These are phyloP conservation scores for Kodamaea fungicola DNA, from an alignment of 1,139 yeast genomes.

Conservation along the genomic window DNA sequence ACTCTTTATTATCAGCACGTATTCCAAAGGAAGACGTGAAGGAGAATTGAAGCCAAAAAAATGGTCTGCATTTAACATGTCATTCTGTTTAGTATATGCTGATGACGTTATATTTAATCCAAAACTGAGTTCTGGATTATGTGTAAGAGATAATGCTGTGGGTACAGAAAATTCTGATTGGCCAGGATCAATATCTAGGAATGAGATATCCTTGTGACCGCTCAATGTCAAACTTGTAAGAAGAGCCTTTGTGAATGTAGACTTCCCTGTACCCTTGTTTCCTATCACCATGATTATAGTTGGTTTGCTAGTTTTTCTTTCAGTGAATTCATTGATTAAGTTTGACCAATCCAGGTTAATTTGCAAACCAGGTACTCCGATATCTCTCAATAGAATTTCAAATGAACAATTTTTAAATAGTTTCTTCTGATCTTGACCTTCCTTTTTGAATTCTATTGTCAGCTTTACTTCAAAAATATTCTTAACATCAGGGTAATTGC, in stretches of 20 bases:
- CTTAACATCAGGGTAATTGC: slow-evolving; percentile 49
- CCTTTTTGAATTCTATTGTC: slow-evolving; percentile 12
- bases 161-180: slow-evolving; percentile 81
- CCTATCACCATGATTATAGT: slow-evolving; percentile 33
- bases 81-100: slow-evolving; percentile 8
- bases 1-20: slow-evolving; percentile 42
- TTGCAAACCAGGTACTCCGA: slow-evolving; percentile 23
- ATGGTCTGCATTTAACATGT: slow-evolving; percentile 17
- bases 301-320: slow-evolving; percentile 8
- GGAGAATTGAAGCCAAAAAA: slow-evolving; percentile 76
- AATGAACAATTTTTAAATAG: slow-evolving; percentile 27
- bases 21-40: slow-evolving; percentile 61
- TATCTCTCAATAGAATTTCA: slow-evolving; percentile 31
- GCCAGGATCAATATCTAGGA: slow-evolving; percentile 86
- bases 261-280: slow-evolving; percentile 77
- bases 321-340: slow-evolving; percentile 8
- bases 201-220: slow-evolving; percentile 25
- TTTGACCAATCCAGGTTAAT: slow-evolving; percentile 21
- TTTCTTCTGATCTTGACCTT: slow-evolving; percentile 6
- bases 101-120: slow-evolving; percentile 22
- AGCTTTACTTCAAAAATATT: slow-evolving; percentile 27
- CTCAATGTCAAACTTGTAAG: slow-evolving; percentile 38
- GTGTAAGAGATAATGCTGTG: slow-evolving; percentile 56
- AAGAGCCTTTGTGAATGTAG: slow-evolving; percentile 61
- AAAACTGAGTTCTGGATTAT: slow-evolving; percentile 18